A percentile compares a stretch with the other conserved stretches of the same genome.
Evolutionary conservation across 331 rosid genomes (phyloP).

Genomic region (Pyrus hybrid): DNA sequence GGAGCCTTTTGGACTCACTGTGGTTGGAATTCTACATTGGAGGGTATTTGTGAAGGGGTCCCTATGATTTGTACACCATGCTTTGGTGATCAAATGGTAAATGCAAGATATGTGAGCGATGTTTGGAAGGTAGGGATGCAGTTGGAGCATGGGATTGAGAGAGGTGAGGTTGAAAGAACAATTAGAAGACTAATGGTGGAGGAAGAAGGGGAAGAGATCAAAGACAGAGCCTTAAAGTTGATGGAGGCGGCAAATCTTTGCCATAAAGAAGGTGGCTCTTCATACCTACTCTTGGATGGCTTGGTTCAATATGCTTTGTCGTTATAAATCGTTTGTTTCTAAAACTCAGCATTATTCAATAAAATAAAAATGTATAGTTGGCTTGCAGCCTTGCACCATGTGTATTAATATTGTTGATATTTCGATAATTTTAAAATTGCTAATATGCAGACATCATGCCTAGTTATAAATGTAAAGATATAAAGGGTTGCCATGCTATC

Average conservation of each 20-base stretch:
- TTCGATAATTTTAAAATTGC: no score
- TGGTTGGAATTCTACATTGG: constrained; percentile 42
- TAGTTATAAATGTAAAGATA: no score
- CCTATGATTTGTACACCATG: constrained; percentile 18
- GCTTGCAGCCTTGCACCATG: no score
- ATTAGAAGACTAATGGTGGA: constrained; percentile 24
- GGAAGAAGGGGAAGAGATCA: constrained; percentile 32
- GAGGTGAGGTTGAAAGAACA: not conserved
- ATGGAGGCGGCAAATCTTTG: constrained; percentile 22
- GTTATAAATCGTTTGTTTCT: constrained; percentile 2
- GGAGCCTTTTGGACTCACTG: constrained; percentile 42
- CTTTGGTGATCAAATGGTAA: constrained; percentile 2
- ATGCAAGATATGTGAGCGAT: constrained; percentile 12
- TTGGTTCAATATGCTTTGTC: constrained; percentile 26
- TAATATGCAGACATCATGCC: no score
- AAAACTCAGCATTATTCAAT: not conserved
- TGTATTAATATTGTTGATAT: no score
- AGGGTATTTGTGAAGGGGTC: constrained; percentile 12
- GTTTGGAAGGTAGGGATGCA: constrained; percentile 7
- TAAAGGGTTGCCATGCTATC: no score
- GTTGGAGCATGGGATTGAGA: no score
- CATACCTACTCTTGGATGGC: constrained; percentile 15
- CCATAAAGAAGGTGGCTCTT: constrained; percentile 26
- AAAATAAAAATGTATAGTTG: no score
- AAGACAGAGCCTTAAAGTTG: constrained; percentile 15